Conservation (phyloP, 306 rosid species). For the Hippophae gyantsensis region DNA sequence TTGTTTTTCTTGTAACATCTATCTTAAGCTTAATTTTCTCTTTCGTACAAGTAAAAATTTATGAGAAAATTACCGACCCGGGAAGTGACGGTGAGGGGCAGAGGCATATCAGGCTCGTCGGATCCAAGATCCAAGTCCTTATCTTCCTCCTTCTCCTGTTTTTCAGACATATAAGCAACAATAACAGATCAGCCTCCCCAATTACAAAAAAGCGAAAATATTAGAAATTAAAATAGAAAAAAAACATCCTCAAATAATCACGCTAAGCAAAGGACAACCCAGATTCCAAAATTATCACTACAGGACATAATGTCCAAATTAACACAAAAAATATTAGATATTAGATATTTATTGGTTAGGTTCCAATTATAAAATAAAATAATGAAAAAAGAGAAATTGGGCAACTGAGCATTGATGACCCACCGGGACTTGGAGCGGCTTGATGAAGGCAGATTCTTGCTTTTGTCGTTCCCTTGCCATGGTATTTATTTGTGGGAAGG, state of each 20-base stretch:
- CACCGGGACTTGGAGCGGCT: constrained; percentile 24
- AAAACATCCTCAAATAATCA: background rate
- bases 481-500: constrained; percentile 11
- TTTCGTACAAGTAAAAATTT: background rate
- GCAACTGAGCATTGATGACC: background rate
- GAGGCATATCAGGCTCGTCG: constrained; percentile 49
- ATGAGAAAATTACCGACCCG: constrained; percentile 34
- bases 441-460: constrained; percentile 25
- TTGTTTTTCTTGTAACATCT: background rate
- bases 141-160: constrained; percentile 48
- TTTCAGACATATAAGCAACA: constrained; percentile 13
- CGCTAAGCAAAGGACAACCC: constrained; percentile 11
- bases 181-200: constrained; percentile 3
- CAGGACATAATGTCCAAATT: too few species aligned
- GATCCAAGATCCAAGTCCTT: constrained; percentile 30
- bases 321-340: background rate
- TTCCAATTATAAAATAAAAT: background rate
- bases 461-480: constrained; percentile 38
- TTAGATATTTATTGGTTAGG: constrained; percentile 4
- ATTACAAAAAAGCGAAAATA: too few species aligned
- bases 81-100: constrained; percentile 70
- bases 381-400: background rate
- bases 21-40: background rate
- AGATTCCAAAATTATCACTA: constrained; percentile 5
- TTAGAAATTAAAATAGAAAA: background rate